These are phyloP conservation scores for Anthracocystis walkeri DNA, from an alignment of 1,284 basidiomycete genomes.

Conservation along the genomic window DNA sequence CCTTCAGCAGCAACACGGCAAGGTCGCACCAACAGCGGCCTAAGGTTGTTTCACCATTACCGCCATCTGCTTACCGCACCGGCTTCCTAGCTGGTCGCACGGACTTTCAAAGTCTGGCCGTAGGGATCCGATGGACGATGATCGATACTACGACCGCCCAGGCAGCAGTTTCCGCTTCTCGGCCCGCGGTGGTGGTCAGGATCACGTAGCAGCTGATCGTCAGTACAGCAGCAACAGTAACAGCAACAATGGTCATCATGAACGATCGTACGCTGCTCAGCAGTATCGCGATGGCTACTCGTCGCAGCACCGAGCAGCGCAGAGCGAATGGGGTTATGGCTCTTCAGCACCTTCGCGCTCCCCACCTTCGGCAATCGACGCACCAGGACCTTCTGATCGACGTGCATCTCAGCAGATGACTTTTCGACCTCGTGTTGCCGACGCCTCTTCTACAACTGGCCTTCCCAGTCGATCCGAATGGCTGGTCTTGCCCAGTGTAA, in stretches of 20 bases:
- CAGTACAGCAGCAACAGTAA: background rate
- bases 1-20: conserved; percentile 9
- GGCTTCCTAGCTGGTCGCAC: conserved; percentile 47
- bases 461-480: conserved; percentile 32
- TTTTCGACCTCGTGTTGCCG: conserved; percentile 7
- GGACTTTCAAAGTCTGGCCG: conserved; percentile 26
- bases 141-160: conserved; percentile 30
- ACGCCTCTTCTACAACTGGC: background rate
- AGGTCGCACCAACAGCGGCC: conserved; percentile 36
- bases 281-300: conserved; percentile 11
- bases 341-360: conserved; percentile 21
- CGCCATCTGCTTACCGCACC: conserved; percentile 27
- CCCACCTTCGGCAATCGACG: conserved; percentile 12
- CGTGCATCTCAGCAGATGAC: conserved; percentile 13
- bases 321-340: conserved; percentile 16
- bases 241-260: background rate
- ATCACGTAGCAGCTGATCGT: background rate
- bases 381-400: background rate
- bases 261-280: background rate
- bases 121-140: conserved; percentile 45
- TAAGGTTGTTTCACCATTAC: conserved; percentile 36
- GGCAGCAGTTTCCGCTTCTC: conserved; percentile 28
- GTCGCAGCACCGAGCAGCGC: conserved; percentile 12
- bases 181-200: conserved; percentile 15
- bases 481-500: conserved; percentile 41